A percentile compares a stretch with the other conserved stretches of the same genome.
Conservation (phyloP, 208 protist species). For the Leishmania gerbilli region DNA sequence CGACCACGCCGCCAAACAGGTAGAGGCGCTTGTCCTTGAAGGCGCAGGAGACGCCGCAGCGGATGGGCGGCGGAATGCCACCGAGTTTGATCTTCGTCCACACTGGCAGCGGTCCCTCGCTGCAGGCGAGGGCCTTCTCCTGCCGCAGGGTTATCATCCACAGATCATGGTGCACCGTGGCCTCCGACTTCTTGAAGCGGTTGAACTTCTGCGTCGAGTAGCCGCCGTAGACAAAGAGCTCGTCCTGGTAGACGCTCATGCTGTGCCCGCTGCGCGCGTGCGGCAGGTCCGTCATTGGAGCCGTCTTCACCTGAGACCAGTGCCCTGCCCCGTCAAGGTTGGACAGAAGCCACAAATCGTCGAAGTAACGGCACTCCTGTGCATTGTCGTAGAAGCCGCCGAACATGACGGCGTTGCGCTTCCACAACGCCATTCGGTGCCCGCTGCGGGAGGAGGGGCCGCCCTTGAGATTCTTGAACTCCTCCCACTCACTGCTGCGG, state of each 20-base stretch:
- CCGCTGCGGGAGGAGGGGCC: slow-evolving; percentile 89
- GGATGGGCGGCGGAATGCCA: slow-evolving; percentile 87
- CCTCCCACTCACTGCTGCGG: slow-evolving; percentile 78
- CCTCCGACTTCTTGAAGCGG: slow-evolving; percentile 88
- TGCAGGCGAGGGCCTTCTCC: not conserved
- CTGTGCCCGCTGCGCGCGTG: slow-evolving; percentile 82
- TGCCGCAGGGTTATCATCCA: slow-evolving; percentile 71
- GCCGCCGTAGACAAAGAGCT: slow-evolving; percentile 89
- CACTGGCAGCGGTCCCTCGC: slow-evolving; percentile 32
- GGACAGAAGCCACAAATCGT: slow-evolving; percentile 89
- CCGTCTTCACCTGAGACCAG: slow-evolving; percentile 60
- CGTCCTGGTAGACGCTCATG: slow-evolving; percentile 85
- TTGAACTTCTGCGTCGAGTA: slow-evolving; percentile 90
- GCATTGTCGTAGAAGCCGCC: slow-evolving; percentile 94
- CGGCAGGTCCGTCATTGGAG: slow-evolving; percentile 45
- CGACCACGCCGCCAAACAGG: slow-evolving; percentile 91
- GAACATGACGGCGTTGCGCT: slow-evolving; percentile 86
- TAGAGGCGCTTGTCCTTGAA: slow-evolving; percentile 87
- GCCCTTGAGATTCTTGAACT: slow-evolving; percentile 77
- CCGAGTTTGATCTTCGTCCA: slow-evolving; percentile 82
- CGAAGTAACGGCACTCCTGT: slow-evolving; percentile 86
- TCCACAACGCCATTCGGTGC: slow-evolving; percentile 92
- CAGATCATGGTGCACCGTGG: slow-evolving; percentile 89
- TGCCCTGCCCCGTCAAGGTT: slow-evolving; percentile 74
- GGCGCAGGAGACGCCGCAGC: slow-evolving; percentile 60